Conservation (phyloP, 352 stramenopile species). For the Poterioochromonas sp. region DNA sequence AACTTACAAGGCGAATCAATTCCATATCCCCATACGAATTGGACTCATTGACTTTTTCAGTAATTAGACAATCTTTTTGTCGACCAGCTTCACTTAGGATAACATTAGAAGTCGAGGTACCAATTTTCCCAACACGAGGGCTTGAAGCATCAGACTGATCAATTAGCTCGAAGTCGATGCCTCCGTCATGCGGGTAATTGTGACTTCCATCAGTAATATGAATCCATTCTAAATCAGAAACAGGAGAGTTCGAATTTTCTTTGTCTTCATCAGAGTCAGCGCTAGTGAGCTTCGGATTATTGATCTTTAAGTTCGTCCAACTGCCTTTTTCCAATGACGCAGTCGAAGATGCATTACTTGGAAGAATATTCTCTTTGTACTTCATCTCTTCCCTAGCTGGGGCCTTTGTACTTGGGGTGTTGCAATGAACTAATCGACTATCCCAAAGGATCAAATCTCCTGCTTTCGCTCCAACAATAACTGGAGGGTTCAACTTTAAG, state of each 20-base stretch:
- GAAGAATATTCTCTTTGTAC: neutral
- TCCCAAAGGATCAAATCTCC: slow-evolving; percentile 33
- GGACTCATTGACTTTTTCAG: no score
- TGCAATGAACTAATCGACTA: slow-evolving; percentile 24
- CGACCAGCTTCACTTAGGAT: no score
- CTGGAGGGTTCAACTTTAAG: neutral
- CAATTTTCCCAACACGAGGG: no score
- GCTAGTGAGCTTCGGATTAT: neutral
- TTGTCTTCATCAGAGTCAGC: neutral
- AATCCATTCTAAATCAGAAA: no score
- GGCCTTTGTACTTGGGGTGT: neutral
- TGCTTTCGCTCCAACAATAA: neutral
- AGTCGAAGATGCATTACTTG: neutral
- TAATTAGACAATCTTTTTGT: no score
- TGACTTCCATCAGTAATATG: no score
- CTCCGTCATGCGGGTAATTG: no score
- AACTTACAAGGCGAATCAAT: slow-evolving; percentile 1
- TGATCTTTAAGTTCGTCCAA: neutral
- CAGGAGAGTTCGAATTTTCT: neutral
- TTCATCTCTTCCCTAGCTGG: neutral
- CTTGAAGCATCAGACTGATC: no score
- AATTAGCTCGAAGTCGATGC: no score
- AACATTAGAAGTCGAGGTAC: slow-evolving; percentile 7
- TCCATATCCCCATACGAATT: neutral
- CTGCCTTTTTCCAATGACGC: neutral